Percentiles rank a stretch among this genome's conserved stretches.
Conservation (phyloP, 2,329 filamentous ascomycete species). For the Scedosporium dehoogii region DNA sequence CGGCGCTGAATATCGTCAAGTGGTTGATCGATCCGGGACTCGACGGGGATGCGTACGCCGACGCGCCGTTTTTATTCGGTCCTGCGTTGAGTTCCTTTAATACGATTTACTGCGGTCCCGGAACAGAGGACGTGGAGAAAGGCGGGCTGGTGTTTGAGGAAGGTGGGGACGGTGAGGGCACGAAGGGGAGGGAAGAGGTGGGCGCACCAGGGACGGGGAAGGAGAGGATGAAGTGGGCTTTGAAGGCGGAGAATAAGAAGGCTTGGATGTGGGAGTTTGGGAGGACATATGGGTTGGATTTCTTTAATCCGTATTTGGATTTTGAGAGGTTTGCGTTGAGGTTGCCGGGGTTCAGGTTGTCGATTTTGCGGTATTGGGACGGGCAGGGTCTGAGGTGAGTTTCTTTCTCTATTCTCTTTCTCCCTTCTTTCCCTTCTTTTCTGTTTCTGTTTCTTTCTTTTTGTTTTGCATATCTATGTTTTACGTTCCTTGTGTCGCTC, state of each 20-base stretch:
- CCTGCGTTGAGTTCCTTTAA: conserved; percentile 75
- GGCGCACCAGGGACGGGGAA: conserved; percentile 43
- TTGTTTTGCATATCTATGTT: background rate
- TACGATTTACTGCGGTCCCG: conserved; percentile 54
- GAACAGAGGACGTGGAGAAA: conserved; percentile 33
- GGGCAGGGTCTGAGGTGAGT: conserved; percentile 61
- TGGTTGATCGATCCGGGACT: conserved; percentile 88
- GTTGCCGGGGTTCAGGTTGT: conserved; percentile 62
- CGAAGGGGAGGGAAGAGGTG: conserved; percentile 30
- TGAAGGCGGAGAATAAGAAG: conserved; percentile 36
- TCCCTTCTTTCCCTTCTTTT: background rate
- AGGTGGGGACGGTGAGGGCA: conserved; percentile 50
- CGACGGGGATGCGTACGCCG: conserved; percentile 81
- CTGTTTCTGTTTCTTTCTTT: background rate
- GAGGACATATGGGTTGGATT: conserved; percentile 47
- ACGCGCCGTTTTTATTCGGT: conserved; percentile 78
- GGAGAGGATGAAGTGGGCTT: conserved; percentile 50
- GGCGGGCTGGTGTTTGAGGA: conserved; percentile 53
- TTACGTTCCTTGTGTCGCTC: background rate
- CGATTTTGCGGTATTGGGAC: conserved; percentile 71
- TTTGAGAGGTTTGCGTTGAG: conserved; percentile 64
- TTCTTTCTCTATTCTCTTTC: background rate
- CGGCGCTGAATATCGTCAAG: conserved; percentile 75
- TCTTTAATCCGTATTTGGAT: conserved; percentile 88
- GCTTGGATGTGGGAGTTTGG: conserved; percentile 46